Evolutionary conservation across 2,329 filamentous ascomycete genomes (phyloP).

Genomic region (Hypoxylon sp.): DNA sequence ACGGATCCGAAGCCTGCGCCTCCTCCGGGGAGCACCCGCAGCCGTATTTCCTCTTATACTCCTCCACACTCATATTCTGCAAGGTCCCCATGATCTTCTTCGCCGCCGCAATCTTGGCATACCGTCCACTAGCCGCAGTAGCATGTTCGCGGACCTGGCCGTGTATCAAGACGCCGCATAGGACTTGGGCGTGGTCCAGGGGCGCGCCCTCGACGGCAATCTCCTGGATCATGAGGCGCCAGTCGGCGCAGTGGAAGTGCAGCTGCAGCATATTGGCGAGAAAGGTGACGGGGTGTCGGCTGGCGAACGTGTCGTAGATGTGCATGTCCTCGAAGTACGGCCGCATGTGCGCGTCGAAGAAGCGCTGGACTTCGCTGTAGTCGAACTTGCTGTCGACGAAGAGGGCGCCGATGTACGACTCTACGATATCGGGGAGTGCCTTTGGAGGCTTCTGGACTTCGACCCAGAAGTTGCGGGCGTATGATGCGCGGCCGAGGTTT

Average conservation of each 20-base stretch:
- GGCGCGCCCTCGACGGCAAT: conserved; percentile 57
- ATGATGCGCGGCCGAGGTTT: conserved; percentile 56
- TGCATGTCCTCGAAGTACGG: conserved; percentile 88
- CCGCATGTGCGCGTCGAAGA: conserved; percentile 81
- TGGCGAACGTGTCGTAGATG: conserved; percentile 88
- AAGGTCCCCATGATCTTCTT: conserved; percentile 67
- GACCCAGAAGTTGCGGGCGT: conserved; percentile 77
- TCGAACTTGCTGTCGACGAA: conserved; percentile 91
- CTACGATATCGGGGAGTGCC: conserved; percentile 84
- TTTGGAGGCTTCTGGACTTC: conserved; percentile 75
- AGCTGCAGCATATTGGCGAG: conserved; percentile 74
- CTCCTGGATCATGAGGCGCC: conserved; percentile 68
- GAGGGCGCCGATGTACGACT: conserved; percentile 88
- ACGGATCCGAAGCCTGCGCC: conserved; percentile 20
- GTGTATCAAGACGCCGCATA: conserved; percentile 84
- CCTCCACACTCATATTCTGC: conserved; percentile 60
- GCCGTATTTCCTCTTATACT: conserved; percentile 71
- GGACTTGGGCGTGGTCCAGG: conserved; percentile 64
- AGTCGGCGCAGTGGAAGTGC: conserved; percentile 73
- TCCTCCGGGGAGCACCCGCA: conserved; percentile 70
- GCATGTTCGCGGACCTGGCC: conserved; percentile 73
- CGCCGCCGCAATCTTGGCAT: conserved; percentile 79
- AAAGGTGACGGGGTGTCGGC: conserved; percentile 85
- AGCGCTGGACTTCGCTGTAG: conserved; percentile 77
- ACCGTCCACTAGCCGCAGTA: conserved; percentile 73